Percentiles rank a stretch among this genome's conserved stretches.
These are phyloP conservation scores for Candida suzukii DNA, from an alignment of 805 yeast species.

Conservation along the genomic window DNA sequence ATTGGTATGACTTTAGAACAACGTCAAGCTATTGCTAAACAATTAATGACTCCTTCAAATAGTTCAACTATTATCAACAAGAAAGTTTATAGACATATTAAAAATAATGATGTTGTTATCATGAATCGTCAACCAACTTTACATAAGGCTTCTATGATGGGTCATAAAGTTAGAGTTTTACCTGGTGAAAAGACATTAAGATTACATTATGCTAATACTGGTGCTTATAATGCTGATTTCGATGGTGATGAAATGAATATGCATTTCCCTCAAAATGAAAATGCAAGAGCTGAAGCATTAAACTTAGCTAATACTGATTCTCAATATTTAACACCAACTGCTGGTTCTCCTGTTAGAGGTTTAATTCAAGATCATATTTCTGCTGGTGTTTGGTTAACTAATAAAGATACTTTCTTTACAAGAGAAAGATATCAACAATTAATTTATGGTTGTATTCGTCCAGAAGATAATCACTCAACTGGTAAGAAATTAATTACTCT, in stretches of 20 bases:
- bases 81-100: slow-evolving; percentile 91
- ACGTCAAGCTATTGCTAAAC: slow-evolving; percentile 91
- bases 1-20: slow-evolving; percentile 89
- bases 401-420: slow-evolving; percentile 84
- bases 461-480: slow-evolving; percentile 95
- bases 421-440: slow-evolving; percentile 91
- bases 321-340: slow-evolving; percentile 95
- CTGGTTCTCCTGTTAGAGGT: slow-evolving; percentile 98
- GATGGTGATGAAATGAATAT: slow-evolving; percentile 99
- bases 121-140: slow-evolving; percentile 99
- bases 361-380: slow-evolving; percentile 97
- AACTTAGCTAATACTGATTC: slow-evolving; percentile 95
- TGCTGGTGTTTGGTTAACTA: slow-evolving; percentile 98
- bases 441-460: slow-evolving; percentile 88
- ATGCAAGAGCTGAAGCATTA: slow-evolving; percentile 93
- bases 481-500: slow-evolving; percentile 59
- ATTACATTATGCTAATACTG: slow-evolving; percentile 96
- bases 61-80: slow-evolving; percentile 68
- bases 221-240: slow-evolving; percentile 98
- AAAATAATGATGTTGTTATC: slow-evolving; percentile 88
- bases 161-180: slow-evolving; percentile 92
- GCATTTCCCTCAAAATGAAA: slow-evolving; percentile 98
- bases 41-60: slow-evolving; percentile 76
- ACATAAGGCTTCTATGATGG: slow-evolving; percentile 99
- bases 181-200: slow-evolving; percentile 97